Evolutionary conservation across 371 early-diverging fungal species (phyloP), one percentile per base, ranked within the genome.

Genomic region (Mucor irregularis): DNA sequence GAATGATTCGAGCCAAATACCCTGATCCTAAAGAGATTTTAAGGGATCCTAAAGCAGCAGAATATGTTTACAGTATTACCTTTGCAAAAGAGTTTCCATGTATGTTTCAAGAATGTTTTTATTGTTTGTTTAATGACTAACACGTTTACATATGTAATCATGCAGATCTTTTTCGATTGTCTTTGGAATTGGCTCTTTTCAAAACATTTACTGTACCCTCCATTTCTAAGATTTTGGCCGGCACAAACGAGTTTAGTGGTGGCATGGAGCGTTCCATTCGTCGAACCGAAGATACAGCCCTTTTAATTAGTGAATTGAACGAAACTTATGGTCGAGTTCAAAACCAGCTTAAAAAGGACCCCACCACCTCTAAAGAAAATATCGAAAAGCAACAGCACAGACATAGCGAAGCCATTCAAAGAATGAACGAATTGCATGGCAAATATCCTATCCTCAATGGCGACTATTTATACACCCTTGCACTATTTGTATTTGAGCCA

Each of bases 361-460:
- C 45, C 8, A 9, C 19, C 19, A 63, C 55, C 0, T 40, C 38
- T 14, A 17, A 52, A 24, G 53, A 44, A 17, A 52, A 68, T 45
- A 51, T 48, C 14, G 6, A 10, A 2, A 19, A 66, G 45, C 63
- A 77, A 62, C 31, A 40, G n/a, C 35, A 44, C 10, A 61, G 81
- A 2, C 19, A 38, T 4, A 24, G 29, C 3, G 25, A 43, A n/a
- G 63, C 77, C 4, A 22, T 73, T 1, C 49, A 54, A 13, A 67
- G 81, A 2, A 14, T 82, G 34, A 82, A 82, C 47, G 68, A 74
- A 37, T 30, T 82, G 14, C 82, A 82, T 47, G 62, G 63, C 3
- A 68, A 69, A 40, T 78, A 80, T 50, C 46, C 55, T n/a, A 82
- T 82, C 48, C 16, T 24, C 8, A 68, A 78, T 11, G 73, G 62